A percentile compares a stretch with the other conserved stretches of the same genome.
Conservation (phyloP, 176 grass and related monocot species). For the Triticum urartu region DNA sequence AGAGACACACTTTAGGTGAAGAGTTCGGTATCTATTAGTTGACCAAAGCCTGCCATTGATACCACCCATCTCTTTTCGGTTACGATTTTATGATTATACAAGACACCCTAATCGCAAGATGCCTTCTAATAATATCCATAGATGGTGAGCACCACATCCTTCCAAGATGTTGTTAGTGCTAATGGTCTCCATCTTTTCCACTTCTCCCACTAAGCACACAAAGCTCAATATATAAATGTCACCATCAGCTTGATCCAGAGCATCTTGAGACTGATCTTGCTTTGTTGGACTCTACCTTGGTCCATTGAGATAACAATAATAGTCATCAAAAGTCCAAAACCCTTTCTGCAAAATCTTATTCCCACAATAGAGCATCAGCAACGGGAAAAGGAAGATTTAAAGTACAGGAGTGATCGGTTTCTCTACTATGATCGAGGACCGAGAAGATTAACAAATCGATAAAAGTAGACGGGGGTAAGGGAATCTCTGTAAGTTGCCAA, state of each 20-base stretch:
- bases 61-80: neutral
- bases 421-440: conserved; percentile 10
- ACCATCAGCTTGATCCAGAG: conserved; percentile 52
- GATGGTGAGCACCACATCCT: conserved; percentile 44
- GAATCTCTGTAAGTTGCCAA: conserved; percentile 67
- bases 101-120: conserved; percentile 33
- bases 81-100: conserved; percentile 19
- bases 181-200: conserved; percentile 38
- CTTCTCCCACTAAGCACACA: conserved; percentile 56
- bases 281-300: conserved; percentile 50
- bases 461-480: conserved; percentile 51
- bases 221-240: conserved; percentile 49
- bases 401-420: conserved; percentile 35
- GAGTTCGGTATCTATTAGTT: conserved; percentile 22
- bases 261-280: conserved; percentile 68
- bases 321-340: conserved; percentile 48
- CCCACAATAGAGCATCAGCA: conserved; percentile 34
- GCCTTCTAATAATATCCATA: conserved; percentile 54
- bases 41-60: conserved; percentile 36
- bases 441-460: conserved; percentile 41
- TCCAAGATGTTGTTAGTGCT: conserved; percentile 57
- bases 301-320: conserved; percentile 47
- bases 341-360: conserved; percentile 42
- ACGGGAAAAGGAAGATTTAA: conserved; percentile 38
- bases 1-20: neutral